These are phyloP conservation scores for Beauveria bassiana DNA, from an alignment of 2,329 filamentous ascomycete genomes.

Conservation along the genomic window DNA sequence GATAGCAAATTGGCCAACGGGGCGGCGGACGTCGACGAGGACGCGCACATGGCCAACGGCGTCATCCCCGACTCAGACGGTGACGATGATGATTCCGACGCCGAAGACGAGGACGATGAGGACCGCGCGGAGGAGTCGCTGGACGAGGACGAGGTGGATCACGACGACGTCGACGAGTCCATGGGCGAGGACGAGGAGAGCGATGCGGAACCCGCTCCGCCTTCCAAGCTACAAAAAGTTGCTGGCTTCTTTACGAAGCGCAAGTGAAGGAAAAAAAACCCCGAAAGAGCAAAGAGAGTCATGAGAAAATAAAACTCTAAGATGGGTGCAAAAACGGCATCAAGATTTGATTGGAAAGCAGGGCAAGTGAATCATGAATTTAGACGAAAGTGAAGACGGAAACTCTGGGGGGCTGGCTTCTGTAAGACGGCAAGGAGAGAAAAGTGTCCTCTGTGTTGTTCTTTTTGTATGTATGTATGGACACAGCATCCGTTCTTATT, in stretches of 20 bases:
- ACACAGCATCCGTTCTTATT: slow-evolving; percentile 5
- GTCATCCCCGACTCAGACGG: slow-evolving; percentile 53
- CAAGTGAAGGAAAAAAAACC: not conserved
- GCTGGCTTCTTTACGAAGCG: slow-evolving; percentile 22
- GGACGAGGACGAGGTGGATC: slow-evolving; percentile 52
- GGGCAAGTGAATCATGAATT: slow-evolving; percentile 4
- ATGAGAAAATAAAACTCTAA: not conserved
- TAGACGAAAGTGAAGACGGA: not conserved
- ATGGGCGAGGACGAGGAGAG: slow-evolving; percentile 49
- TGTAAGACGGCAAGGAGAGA: not conserved
- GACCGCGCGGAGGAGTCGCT: slow-evolving; percentile 42
- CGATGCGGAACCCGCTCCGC: slow-evolving; percentile 41
- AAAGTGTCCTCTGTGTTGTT: not conserved
- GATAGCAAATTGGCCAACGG: slow-evolving; percentile 32
- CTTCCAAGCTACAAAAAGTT: slow-evolving; percentile 37
- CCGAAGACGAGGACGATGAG: slow-evolving; percentile 37
- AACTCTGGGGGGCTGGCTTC: not conserved
- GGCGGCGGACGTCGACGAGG: slow-evolving; percentile 18
- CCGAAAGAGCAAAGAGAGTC: not conserved
- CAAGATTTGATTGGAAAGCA: not conserved
- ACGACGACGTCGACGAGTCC: slow-evolving; percentile 49
- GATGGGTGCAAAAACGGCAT: not conserved
- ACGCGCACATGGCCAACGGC: slow-evolving; percentile 44
- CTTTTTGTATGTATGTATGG: slow-evolving; percentile 8
- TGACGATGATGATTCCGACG: slow-evolving; percentile 39